Evolutionary conservation across 2,329 filamentous ascomycete genomes (phyloP).

Genomic region (Ceratocystis huliohia): DNA sequence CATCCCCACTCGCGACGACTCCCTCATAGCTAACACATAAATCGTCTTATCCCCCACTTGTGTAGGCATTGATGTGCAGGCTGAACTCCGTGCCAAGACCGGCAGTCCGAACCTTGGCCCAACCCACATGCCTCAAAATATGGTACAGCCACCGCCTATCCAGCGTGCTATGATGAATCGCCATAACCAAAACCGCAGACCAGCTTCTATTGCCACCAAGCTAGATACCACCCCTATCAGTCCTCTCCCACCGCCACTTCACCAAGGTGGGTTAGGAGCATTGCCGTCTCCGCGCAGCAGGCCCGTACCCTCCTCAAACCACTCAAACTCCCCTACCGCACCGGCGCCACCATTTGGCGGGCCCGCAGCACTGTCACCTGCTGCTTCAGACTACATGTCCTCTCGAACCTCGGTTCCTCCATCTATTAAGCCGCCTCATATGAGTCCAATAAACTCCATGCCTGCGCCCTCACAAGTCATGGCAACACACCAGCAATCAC

Average conservation of each 20-base stretch:
- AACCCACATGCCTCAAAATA: conserved; percentile 53
- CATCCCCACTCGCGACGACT: neutral
- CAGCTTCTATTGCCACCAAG: conserved; percentile 64
- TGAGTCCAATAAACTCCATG: conserved; percentile 26
- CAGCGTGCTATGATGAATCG: conserved; percentile 72
- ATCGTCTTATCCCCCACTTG: neutral
- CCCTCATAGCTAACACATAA: conserved; percentile 13
- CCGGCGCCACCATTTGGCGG: conserved; percentile 34
- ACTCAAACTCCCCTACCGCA: conserved; percentile 46
- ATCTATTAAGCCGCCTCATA: conserved; percentile 32
- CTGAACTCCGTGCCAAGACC: conserved; percentile 84
- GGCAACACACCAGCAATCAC: conserved; percentile 14
- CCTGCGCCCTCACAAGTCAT: conserved; percentile 18
- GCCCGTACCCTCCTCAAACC: conserved; percentile 64
- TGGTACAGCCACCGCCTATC: conserved; percentile 61
- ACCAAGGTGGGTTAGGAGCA: conserved; percentile 31
- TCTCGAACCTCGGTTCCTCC: conserved; percentile 21
- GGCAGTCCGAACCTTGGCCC: conserved; percentile 68
- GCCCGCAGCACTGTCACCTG: conserved; percentile 33
- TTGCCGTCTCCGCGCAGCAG: conserved; percentile 56
- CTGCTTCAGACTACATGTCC: conserved; percentile 34
- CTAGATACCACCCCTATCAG: conserved; percentile 40
- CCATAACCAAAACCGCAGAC: conserved; percentile 61
- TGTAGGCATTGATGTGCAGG: conserved; percentile 88
- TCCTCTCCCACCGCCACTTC: conserved; percentile 36